These are phyloP conservation scores for Zygnema circumcarinatum DNA, from an alignment of 139 green algal species.

Conservation along the genomic window DNA sequence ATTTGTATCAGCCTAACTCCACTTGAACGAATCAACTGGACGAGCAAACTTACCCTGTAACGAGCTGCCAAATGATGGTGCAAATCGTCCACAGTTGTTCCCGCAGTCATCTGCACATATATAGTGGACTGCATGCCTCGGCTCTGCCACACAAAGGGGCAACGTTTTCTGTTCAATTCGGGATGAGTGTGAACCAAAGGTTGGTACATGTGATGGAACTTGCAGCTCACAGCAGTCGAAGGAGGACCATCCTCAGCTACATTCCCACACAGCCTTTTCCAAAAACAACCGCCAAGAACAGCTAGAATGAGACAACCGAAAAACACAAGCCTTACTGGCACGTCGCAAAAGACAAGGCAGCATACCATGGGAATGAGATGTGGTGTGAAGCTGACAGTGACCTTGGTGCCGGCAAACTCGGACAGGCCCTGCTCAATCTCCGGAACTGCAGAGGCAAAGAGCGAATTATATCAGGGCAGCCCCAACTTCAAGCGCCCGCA, in stretches of 20 bases:
- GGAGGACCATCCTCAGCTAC: no score
- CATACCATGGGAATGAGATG: conserved; percentile 95
- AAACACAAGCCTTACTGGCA: no score
- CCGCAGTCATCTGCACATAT: conserved; percentile 85
- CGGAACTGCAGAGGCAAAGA: conserved; percentile 75
- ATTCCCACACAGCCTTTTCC: background rate
- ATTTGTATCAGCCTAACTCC: no score
- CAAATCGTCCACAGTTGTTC: conserved; percentile 78
- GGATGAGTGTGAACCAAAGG: background rate
- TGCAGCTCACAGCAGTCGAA: no score
- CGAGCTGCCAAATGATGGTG: conserved; percentile 42
- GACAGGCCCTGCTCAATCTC: conserved; percentile 95
- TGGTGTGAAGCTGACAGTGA: conserved; percentile 91
- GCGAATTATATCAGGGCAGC: background rate
- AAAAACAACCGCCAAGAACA: background rate
- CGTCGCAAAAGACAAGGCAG: no score
- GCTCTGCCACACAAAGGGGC: conserved; percentile 43
- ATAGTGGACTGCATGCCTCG: conserved; percentile 96
- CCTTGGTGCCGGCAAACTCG: conserved; percentile 73
- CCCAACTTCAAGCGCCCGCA: background rate
- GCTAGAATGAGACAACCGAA: background rate
- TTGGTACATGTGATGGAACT: background rate
- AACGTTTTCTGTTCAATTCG: conserved; percentile 10
- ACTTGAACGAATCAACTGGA: no score
- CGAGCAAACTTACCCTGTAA: conserved; percentile 52